Conservation (phyloP, 495 filamentous ascomycete genomes). For the Cercophora newfieldiana region DNA sequence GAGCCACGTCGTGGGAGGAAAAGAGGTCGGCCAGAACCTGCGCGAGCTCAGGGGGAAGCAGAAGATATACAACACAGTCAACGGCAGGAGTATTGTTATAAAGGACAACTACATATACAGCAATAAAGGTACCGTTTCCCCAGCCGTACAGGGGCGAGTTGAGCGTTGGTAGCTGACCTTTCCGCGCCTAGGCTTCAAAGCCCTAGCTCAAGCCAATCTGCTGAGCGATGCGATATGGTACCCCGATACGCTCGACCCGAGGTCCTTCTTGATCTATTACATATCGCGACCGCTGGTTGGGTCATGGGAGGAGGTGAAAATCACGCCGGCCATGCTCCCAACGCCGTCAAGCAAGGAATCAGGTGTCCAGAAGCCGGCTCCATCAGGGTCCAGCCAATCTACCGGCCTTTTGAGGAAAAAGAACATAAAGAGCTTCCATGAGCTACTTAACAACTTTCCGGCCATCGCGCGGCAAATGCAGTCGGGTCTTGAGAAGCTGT, state of each 20-base stretch:
- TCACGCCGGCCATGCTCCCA: conserved; percentile 60
- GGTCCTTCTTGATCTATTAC: conserved; percentile 95
- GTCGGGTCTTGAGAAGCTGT: conserved; percentile 83
- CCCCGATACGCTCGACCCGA: conserved; percentile 74
- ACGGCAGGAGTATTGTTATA: conserved; percentile 89
- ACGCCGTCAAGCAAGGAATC: conserved; percentile 31
- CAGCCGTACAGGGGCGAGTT: background rate
- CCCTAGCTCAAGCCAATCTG: conserved; percentile 84
- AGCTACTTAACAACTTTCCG: conserved; percentile 88
- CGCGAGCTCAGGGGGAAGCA: conserved; percentile 91
- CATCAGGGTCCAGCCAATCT: conserved; percentile 35
- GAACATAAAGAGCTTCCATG: conserved; percentile 85
- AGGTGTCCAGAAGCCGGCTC: conserved; percentile 33
- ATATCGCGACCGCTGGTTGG: conserved; percentile 92
- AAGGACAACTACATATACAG: conserved; percentile 93
- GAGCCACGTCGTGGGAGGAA: conserved; percentile 56
- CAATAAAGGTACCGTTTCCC: conserved; percentile 74
- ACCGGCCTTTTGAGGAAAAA: conserved; percentile 65
- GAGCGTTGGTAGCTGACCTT: conserved; percentile 3
- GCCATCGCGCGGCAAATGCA: conserved; percentile 98
- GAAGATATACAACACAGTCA: conserved; percentile 87
- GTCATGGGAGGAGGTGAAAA: conserved; percentile 70
- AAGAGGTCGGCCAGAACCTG: conserved; percentile 68
- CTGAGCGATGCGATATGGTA: conserved; percentile 86
- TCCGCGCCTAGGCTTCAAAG: conserved; percentile 73